Evolutionary conservation across 441 rosid genomes (phyloP).

Genomic region (Pelargonium hybrid): DNA sequence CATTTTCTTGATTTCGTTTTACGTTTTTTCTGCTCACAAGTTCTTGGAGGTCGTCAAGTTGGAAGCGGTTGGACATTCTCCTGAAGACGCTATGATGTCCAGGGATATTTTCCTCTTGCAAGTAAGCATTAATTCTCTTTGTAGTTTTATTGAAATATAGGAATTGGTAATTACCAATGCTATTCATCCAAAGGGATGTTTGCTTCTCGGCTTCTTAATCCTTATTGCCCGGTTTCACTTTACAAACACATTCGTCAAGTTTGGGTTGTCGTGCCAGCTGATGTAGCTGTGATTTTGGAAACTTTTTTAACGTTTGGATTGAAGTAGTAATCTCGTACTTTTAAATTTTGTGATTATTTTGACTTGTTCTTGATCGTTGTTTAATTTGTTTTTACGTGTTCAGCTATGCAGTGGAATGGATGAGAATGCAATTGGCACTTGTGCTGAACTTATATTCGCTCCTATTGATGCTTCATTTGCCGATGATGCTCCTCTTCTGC

Average conservation of each 20-base stretch:
- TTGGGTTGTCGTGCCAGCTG: too few species aligned
- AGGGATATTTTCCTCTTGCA: constrained; percentile 89
- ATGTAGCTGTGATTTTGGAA: too few species aligned
- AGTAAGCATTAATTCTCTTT: constrained; percentile 41
- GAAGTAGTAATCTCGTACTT: not conserved
- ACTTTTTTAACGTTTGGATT: too few species aligned
- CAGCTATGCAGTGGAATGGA: constrained; percentile 86
- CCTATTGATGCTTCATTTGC: constrained; percentile 95
- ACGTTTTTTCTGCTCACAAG: constrained; percentile 31
- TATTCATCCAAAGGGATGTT: too few species aligned
- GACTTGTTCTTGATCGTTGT: not conserved
- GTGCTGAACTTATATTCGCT: constrained; percentile 88
- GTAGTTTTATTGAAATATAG: too few species aligned
- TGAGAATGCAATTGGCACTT: constrained; percentile 80
- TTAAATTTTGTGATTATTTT: not conserved
- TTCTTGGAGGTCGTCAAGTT: constrained; percentile 72
- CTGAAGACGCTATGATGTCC: constrained; percentile 80
- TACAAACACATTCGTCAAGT: too few species aligned
- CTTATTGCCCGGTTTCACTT: too few species aligned
- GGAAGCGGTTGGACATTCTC: constrained; percentile 69
- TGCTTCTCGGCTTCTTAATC: too few species aligned
- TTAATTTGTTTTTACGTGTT: not conserved
- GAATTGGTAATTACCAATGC: too few species aligned
- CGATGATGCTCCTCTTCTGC: constrained; percentile 86
- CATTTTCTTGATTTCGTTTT: constrained; percentile 13